A percentile compares a stretch with the other conserved stretches of the same genome.
Conservation (phyloP, 148 eudicot genomes). For the Silene latifolia region DNA sequence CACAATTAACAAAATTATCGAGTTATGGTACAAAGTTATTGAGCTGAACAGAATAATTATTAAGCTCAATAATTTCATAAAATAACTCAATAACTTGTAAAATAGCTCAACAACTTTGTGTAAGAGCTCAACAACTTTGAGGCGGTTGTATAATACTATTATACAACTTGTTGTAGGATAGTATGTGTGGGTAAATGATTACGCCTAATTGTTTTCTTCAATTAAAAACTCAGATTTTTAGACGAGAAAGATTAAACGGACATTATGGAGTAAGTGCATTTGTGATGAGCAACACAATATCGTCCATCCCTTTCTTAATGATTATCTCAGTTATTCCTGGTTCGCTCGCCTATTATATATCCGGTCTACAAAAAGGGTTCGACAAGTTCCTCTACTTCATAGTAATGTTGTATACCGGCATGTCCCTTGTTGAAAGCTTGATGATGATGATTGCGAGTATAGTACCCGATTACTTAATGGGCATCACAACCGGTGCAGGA, state of each 20-base stretch:
- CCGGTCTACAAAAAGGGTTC: constrained; percentile 39
- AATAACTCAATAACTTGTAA: too few relatives aligned
- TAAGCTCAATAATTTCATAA: too few relatives aligned
- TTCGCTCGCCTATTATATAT: constrained; percentile 36
- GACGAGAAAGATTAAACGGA: constrained; percentile 52
- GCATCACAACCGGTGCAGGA: constrained; percentile 53
- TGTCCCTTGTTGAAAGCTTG: constrained; percentile 52
- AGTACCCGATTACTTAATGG: constrained; percentile 49
- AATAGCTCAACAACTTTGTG: too few relatives aligned
- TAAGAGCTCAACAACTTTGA: too few relatives aligned
- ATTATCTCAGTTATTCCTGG: constrained; percentile 43
- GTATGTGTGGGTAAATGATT: too few relatives aligned
- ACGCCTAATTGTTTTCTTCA: too few relatives aligned
- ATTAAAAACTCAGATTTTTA: constrained; percentile 30
- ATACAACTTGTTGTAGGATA: too few relatives aligned
- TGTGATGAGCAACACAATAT: constrained; percentile 45
- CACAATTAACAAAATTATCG: too few relatives aligned
- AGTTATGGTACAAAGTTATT: too few relatives aligned
- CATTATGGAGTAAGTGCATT: constrained; percentile 44
- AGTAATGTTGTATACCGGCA: constrained; percentile 27
- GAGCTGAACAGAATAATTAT: too few relatives aligned
- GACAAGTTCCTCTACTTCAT: constrained; percentile 34
- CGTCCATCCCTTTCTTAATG: constrained; percentile 43
- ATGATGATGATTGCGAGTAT: constrained; percentile 64
- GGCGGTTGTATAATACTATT: too few relatives aligned